These are phyloP conservation scores for Aureobasidium sp. DNA, from an alignment of 2,329 filamentous ascomycete species.

Conservation along the genomic window DNA sequence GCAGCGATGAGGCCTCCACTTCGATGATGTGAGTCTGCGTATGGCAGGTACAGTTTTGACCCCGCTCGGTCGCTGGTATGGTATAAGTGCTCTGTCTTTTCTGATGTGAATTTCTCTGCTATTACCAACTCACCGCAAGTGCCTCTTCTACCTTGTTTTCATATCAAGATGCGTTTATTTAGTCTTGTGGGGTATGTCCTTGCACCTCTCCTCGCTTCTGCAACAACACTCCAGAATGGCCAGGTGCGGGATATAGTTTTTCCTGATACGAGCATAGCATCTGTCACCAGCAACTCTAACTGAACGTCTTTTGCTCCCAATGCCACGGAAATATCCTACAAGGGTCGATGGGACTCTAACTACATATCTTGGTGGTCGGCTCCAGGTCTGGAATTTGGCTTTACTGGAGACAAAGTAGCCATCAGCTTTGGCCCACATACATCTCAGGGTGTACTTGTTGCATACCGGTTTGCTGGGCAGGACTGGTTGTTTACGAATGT, in stretches of 20 bases:
- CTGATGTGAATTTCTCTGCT: not conserved
- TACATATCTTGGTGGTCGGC: conserved; percentile 45
- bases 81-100: not conserved
- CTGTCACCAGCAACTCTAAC: conserved; percentile 24
- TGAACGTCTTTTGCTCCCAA: conserved; percentile 45
- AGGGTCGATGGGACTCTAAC: conserved; percentile 54
- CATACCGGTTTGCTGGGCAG: conserved; percentile 49
- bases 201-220: conserved; percentile 10
- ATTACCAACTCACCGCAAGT: not conserved
- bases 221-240: conserved; percentile 36
- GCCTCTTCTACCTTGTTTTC: not conserved
- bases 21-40: not conserved
- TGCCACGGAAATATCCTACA: conserved; percentile 50
- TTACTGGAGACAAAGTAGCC: conserved; percentile 44
- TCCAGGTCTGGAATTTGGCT: conserved; percentile 48
- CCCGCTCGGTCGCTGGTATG: not conserved
- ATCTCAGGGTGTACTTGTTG: conserved; percentile 43
- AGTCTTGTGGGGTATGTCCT: not conserved
- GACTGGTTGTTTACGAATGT: conserved; percentile 57
- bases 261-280: conserved; percentile 29
- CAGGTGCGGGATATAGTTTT: conserved; percentile 31
- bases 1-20: not conserved
- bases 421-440: conserved; percentile 48
- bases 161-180: not conserved
- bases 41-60: not conserved